Conservation (phyloP, 768 basidiomycete species). For the Russula sp. region DNA sequence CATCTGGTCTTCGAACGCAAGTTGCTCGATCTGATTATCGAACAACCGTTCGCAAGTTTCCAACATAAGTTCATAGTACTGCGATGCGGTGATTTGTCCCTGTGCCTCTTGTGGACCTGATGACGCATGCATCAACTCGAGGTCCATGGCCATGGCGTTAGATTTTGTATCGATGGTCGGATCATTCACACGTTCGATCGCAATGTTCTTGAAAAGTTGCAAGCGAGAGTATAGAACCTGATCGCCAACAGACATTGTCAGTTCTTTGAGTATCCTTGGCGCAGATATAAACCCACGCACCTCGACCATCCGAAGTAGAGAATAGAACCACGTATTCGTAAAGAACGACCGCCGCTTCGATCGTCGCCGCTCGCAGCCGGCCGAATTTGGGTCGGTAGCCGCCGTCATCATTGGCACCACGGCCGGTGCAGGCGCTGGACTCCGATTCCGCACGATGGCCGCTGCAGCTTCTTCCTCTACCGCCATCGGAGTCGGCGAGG, state of each 20-base stretch:
- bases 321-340: conserved; percentile 85
- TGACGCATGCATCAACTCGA: conserved; percentile 30
- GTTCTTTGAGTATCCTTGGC: background rate
- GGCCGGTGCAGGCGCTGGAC: background rate
- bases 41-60: conserved; percentile 87
- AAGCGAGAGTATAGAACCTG: conserved; percentile 82
- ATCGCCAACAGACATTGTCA: background rate
- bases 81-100: conserved; percentile 40
- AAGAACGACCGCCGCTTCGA: conserved; percentile 63
- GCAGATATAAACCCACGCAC: conserved; percentile 36
- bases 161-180: conserved; percentile 22
- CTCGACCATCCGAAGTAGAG: conserved; percentile 77
- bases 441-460: background rate
- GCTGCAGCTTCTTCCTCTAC: conserved; percentile 27
- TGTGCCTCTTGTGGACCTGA: conserved; percentile 23
- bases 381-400: background rate
- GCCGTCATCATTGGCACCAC: background rate
- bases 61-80: conserved; percentile 78
- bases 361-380: conserved; percentile 24
- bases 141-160: conserved; percentile 34
- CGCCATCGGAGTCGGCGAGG: conserved; percentile 45
- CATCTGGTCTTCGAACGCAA: conserved; percentile 85
- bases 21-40: conserved; percentile 85
- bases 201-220: conserved; percentile 67
- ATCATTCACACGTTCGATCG: conserved; percentile 38